Conservation (phyloP, 495 filamentous ascomycete genomes). For the Penicillium chermesinum region DNA sequence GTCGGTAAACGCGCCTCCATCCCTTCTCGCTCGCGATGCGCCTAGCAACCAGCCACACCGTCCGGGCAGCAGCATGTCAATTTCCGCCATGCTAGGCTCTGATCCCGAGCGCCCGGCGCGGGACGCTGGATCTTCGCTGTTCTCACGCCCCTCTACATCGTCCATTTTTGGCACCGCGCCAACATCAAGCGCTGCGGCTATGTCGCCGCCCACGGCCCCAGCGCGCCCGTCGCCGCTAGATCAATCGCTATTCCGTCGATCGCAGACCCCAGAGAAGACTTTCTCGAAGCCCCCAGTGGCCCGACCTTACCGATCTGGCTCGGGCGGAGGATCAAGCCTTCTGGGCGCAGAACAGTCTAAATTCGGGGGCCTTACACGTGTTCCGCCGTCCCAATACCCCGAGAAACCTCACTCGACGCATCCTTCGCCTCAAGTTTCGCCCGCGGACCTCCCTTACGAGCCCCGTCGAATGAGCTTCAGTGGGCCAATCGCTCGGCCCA, state of each 20-base stretch:
- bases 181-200: constrained; percentile 32
- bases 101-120: constrained; percentile 58
- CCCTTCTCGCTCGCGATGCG: constrained; percentile 50
- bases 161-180: constrained; percentile 35
- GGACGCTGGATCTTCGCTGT: constrained; percentile 50
- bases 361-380: constrained; percentile 33
- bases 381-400: constrained; percentile 32
- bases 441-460: constrained; percentile 34
- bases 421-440: constrained; percentile 35
- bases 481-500: constrained; percentile 38
- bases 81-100: constrained; percentile 79
- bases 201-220: constrained; percentile 44
- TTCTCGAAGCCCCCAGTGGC: constrained; percentile 29
- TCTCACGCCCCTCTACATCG: constrained; percentile 48
- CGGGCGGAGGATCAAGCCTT: constrained; percentile 32
- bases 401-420: constrained; percentile 38
- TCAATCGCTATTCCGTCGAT: constrained; percentile 58
- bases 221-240: constrained; percentile 47
- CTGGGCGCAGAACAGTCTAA: constrained; percentile 29
- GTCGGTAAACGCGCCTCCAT: constrained; percentile 37
- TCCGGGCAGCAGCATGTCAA: constrained; percentile 84
- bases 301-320: constrained; percentile 42
- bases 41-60: constrained; percentile 44
- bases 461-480: constrained; percentile 39
- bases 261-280: constrained; percentile 67